phyloP scores from a whole-genome alignment of 192 early-diverging fungal species.

The Backusella tarrabulga region DNA sequence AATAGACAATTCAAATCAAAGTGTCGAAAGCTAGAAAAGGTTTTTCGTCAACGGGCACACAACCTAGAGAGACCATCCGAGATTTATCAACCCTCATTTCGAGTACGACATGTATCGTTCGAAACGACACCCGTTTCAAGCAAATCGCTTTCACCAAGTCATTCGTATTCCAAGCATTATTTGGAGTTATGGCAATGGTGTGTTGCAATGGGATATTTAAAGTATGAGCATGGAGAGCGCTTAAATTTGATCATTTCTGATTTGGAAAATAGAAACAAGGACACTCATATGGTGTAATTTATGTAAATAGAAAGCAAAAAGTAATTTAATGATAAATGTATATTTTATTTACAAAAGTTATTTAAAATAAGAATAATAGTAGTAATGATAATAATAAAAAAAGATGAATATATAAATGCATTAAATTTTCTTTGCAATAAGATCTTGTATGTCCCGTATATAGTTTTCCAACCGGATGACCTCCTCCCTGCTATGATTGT shows the following conservation, averaged over 20 bases:
- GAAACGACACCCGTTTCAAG: background rate
- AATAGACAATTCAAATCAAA: background rate
- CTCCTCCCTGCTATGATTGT: background rate
- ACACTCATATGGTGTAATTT: background rate
- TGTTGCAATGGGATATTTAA: conserved; percentile 14
- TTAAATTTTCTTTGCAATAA: background rate
- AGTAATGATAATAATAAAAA: no score
- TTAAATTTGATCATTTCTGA: conserved; percentile 1
- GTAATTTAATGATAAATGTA: background rate
- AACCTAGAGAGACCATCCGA: background rate
- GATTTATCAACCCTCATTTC: background rate
- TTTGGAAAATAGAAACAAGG: background rate
- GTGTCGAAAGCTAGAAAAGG: background rate
- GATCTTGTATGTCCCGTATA: background rate
- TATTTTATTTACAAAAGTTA: background rate
- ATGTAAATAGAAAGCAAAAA: background rate
- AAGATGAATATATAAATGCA: background rate
- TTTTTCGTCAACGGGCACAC: background rate
- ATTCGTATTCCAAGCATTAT: background rate
- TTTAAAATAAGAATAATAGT: background rate
- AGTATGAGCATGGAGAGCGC: conserved; percentile 4
- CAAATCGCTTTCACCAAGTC: background rate
- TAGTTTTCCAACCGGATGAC: background rate
- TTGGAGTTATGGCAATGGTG: conserved; percentile 11
- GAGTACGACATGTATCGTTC: background rate